Conservation (phyloP, 768 basidiomycete species). For the Flagelloscypha sp. region DNA sequence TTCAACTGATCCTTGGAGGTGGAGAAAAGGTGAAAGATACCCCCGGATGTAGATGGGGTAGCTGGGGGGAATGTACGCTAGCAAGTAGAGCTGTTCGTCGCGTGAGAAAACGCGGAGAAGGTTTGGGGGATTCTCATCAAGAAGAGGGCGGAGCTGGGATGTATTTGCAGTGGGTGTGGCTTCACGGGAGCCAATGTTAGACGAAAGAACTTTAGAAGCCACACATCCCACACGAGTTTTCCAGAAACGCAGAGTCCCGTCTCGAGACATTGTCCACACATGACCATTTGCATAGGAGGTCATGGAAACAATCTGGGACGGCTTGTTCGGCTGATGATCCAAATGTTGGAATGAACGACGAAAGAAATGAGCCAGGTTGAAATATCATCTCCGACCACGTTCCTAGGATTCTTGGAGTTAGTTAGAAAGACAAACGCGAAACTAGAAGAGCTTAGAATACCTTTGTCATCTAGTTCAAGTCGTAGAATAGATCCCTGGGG, state of each 20-base stretch:
- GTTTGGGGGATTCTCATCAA: constrained; percentile 54
- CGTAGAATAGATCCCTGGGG: constrained; percentile 59
- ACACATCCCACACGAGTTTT: constrained; percentile 67
- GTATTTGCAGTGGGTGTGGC: constrained; percentile 22
- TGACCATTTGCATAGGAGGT: constrained; percentile 63
- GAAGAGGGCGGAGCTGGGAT: constrained; percentile 31
- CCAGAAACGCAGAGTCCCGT: constrained; percentile 81
- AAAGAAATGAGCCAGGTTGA: constrained; percentile 60
- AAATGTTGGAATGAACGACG: constrained; percentile 50
- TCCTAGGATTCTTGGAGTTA: constrained; percentile 32
- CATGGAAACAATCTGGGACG: constrained; percentile 60
- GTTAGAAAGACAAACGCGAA: constrained; percentile 11
- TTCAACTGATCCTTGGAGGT: constrained; percentile 50
- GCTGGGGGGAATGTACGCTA: constrained; percentile 70
- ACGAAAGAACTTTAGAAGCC: constrained; percentile 48
- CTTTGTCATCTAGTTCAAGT: constrained; percentile 64
- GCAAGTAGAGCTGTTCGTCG: constrained; percentile 49
- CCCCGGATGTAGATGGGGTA: constrained; percentile 57
- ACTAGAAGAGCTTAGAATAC: constrained; percentile 7
- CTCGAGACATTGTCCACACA: constrained; percentile 81
- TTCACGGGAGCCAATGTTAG: constrained; percentile 22
- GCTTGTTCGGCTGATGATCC: constrained; percentile 37
- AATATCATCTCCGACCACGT: constrained; percentile 62
- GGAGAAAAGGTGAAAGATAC: constrained; percentile 66
- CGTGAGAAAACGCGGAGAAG: constrained; percentile 59